Conservation (phyloP, 2,329 filamentous ascomycete species). For the Fusarium caatingaense region DNA sequence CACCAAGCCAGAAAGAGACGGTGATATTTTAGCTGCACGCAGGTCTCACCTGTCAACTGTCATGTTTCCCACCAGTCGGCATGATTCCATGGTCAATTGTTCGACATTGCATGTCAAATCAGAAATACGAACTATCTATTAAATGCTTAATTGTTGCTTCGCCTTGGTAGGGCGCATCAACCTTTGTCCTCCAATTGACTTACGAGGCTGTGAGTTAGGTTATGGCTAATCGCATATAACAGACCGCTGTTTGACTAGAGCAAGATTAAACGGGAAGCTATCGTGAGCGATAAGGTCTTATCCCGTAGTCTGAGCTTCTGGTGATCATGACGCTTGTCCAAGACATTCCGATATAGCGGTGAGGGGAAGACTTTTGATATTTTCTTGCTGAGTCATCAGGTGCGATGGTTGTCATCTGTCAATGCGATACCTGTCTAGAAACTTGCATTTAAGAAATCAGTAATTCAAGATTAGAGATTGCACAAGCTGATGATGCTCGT, state of each 20-base stretch:
- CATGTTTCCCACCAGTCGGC: not conserved
- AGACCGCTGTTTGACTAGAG: not conserved
- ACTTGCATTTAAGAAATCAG: not conserved
- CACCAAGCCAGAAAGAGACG: not conserved
- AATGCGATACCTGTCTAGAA: not conserved
- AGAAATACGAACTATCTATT: not conserved
- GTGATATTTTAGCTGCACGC: not conserved
- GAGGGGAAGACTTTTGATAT: not conserved
- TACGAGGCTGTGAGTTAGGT: not conserved
- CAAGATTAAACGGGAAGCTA: not conserved
- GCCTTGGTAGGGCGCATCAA: not conserved
- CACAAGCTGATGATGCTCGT: not conserved
- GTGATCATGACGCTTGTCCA: slow-evolving; percentile 6
- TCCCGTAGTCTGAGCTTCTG: not conserved
- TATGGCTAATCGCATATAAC: not conserved
- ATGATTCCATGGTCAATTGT: not conserved
- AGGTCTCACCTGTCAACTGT: not conserved
- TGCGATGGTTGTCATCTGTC: rapidly evolving
- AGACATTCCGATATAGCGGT: slow-evolving; percentile 5
- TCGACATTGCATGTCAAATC: no score
- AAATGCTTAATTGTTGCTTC: not conserved
- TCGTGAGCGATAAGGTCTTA: not conserved
- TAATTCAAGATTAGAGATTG: not conserved
- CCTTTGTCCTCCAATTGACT: not conserved
- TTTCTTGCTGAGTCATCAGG: not conserved